Evolutionary conservation across 306 rosid genomes (phyloP), one percentile per base, ranked within the genome.

Genomic region (Pueraria montana): DNA sequence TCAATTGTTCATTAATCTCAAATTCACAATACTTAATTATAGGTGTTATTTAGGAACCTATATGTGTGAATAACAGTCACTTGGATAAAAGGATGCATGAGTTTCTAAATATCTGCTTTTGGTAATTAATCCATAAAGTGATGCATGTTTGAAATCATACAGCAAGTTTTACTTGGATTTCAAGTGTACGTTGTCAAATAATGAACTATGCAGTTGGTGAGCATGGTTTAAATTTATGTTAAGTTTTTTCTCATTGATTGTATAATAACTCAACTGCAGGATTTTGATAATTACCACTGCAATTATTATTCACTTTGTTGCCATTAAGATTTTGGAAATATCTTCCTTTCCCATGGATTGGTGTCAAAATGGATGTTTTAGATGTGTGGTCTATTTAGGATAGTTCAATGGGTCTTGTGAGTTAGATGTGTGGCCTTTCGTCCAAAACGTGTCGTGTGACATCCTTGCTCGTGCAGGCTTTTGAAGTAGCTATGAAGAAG

Each of bases 361-460:
- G 21, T 61, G 76, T 52, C 88, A 84, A 79, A 89, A 82, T 50
- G 93, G 89, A 78, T 69, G 70, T n/a, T n/a, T 27, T 27, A 27
- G 32, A 27, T 1, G 3, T 27, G 32, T 27, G 32, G 32, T 3
- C 32, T 27, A 27, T 27, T 27, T 27, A 1, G 32, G 32, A 27
- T 27, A 27, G 32, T 3, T 27, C 32, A 27, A 27, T 27, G 32
- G 32, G 32, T 27, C 32, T 3, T 27, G 32, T 27, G 32, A 27
- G 32, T 27, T 27, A 27, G 32, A 27, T 27, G 32, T 27, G 32
- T 27, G 32, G 32, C 32, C 1, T 27, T 27, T 27, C 32, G 32
- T 27, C 32, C 32, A 27, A 27, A 27, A 27, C 32, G 32, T 27
- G 32, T 27, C 3, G 3, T 1, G 32, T 3, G 3, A 27, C 32